phyloP scores from a whole-genome alignment of 176 grass and related monocot species.

The Panicum miliaceum region DNA sequence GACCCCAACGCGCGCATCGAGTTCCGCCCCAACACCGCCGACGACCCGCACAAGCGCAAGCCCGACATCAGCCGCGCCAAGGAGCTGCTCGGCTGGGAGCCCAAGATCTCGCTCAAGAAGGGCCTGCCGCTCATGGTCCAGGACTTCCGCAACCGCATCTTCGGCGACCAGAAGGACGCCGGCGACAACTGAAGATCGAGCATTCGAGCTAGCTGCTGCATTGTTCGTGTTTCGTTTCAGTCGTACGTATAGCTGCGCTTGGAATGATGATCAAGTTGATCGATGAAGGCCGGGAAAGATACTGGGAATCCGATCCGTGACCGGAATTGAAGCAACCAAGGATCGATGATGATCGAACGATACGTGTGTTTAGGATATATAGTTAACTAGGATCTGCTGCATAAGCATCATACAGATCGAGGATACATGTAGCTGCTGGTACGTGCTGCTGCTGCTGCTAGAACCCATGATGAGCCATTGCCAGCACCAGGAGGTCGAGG shows the following conservation, averaged over 20 bases:
- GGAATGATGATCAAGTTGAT: neutral
- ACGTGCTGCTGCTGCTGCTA: neutral
- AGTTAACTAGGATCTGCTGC: slow-evolving; percentile 8
- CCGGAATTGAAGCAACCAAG: neutral
- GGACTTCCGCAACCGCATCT: slow-evolving; percentile 80
- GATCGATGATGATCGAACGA: neutral
- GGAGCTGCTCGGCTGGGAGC: slow-evolving; percentile 82
- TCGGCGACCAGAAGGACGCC: slow-evolving; percentile 55
- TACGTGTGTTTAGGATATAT: slow-evolving; percentile 4
- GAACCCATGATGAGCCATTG: neutral
- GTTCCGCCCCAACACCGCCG: slow-evolving; percentile 77
- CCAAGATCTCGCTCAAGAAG: slow-evolving; percentile 63
- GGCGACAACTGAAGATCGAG: slow-evolving; percentile 14
- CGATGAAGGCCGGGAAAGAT: no score
- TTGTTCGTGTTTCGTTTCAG: neutral
- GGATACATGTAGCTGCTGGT: neutral
- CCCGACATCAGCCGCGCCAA: slow-evolving; percentile 82
- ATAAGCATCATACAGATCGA: slow-evolving; percentile 14
- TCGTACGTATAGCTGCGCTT: neutral
- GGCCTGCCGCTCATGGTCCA: slow-evolving; percentile 83
- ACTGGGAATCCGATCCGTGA: neutral
- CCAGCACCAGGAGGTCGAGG: slow-evolving; percentile 6
- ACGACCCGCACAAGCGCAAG: slow-evolving; percentile 96
- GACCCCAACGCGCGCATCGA: slow-evolving; percentile 72
- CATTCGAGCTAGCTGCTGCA: neutral